phyloP scores from a whole-genome alignment of 129 eudicot species.

The Daucus carota region DNA sequence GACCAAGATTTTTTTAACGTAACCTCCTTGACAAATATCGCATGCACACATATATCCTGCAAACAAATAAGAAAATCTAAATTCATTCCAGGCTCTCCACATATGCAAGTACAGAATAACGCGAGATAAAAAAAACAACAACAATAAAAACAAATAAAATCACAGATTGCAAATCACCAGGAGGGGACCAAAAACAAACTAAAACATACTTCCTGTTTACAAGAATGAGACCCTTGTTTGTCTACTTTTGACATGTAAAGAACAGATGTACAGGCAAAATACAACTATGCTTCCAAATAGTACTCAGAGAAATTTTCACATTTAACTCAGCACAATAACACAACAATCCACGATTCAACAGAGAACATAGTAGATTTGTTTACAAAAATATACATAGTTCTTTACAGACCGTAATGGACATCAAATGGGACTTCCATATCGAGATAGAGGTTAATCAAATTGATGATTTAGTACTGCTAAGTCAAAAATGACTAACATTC shows the following conservation, averaged over 20 bases:
- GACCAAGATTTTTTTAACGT: not conserved
- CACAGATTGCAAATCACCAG: not conserved
- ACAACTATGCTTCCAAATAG: not conserved
- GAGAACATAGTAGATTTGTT: not conserved
- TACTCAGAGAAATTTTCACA: not conserved
- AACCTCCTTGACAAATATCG: not conserved
- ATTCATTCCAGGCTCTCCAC: not conserved
- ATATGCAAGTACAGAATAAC: not conserved
- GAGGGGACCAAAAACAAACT: not conserved
- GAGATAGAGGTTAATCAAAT: not conserved
- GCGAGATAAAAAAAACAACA: not conserved
- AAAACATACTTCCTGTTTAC: not conserved
- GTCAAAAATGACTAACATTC: not conserved
- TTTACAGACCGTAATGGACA: not conserved
- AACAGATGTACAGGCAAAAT: not conserved
- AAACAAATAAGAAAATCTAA: not conserved
- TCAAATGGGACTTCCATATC: not conserved
- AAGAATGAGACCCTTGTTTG: not conserved
- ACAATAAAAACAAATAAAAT: no score
- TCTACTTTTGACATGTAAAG: not conserved
- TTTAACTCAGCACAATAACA: not conserved
- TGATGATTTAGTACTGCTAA: not conserved
- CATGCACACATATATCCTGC: not conserved
- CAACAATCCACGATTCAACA: no score
- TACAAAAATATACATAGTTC: not conserved